These are phyloP conservation scores for Penicillium odoratum DNA, from an alignment of 495 filamentous ascomycete genomes.

Conservation along the genomic window DNA sequence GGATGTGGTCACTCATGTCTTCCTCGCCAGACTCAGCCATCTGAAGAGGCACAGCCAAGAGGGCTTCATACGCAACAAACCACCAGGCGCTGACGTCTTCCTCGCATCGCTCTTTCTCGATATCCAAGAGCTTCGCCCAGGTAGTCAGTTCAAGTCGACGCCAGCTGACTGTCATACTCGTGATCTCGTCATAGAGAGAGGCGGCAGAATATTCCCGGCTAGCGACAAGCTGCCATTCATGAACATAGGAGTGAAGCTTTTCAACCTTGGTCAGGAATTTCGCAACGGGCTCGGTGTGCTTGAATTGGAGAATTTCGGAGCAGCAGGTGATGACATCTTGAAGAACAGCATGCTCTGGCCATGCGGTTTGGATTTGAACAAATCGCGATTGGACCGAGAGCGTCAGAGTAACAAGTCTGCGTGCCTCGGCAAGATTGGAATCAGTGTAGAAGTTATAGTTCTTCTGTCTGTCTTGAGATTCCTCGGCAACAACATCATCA, in stretches of 20 bases:
- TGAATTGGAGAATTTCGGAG: constrained; percentile 69
- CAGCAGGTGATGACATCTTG: constrained; percentile 73
- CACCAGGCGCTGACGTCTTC: constrained; percentile 87
- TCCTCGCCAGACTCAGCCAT: constrained; percentile 53
- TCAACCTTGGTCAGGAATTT: constrained; percentile 82
- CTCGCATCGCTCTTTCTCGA: constrained; percentile 71
- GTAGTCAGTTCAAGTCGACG: constrained; percentile 85
- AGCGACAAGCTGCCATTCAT: constrained; percentile 92
- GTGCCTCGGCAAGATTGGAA: constrained; percentile 69
- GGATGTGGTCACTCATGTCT: constrained; percentile 61
- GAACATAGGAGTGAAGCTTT: constrained; percentile 73
- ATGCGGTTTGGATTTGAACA: constrained; percentile 62
- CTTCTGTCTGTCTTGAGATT: constrained; percentile 26
- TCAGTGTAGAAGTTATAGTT: constrained; percentile 89
- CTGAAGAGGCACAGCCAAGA: constrained; percentile 72
- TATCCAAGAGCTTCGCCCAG: constrained; percentile 87
- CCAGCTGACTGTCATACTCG: constrained; percentile 78
- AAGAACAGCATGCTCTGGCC: constrained; percentile 74
- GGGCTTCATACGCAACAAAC: constrained; percentile 90
- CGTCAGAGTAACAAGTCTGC: constrained; percentile 65
- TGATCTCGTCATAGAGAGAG: constrained; percentile 70
- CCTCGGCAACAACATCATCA: constrained; percentile 53
- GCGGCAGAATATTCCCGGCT: constrained; percentile 73
- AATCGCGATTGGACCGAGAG: constrained; percentile 68
- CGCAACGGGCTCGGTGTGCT: constrained; percentile 81